phyloP scores from a whole-genome alignment of 164 flowering plant genomes.

The Paratinospora sagittata region DNA sequence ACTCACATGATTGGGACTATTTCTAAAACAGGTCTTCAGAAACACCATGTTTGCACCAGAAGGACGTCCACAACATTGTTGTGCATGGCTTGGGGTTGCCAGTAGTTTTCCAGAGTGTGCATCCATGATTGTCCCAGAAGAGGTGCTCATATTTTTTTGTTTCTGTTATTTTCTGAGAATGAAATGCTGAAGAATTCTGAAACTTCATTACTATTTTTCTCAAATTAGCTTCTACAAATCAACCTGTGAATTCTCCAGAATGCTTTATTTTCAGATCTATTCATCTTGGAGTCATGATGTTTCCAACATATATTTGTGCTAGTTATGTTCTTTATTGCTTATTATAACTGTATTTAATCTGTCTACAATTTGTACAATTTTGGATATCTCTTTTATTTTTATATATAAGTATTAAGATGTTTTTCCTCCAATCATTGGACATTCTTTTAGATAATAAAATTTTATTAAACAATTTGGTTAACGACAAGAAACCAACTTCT shows the following conservation, averaged over 20 bases:
- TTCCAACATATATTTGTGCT: too few species aligned
- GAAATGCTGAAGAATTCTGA: not conserved
- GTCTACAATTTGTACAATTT: too few species aligned
- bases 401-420: too few species aligned
- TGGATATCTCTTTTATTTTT: too few species aligned
- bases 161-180: not conserved
- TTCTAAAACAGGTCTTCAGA: conserved; percentile 68
- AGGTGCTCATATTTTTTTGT: conserved; percentile 42
- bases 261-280: too few species aligned
- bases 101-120: conserved; percentile 99
- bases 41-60: conserved; percentile 99
- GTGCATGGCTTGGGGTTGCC: conserved; percentile 99
- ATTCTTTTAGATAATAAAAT: too few species aligned
- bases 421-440: too few species aligned
- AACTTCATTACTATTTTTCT: not conserved
- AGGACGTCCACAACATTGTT: conserved; percentile 99
- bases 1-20: not conserved
- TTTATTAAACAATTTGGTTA: too few species aligned
- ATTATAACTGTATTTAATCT: too few species aligned
- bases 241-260: not conserved
- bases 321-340: too few species aligned
- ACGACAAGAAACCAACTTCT: too few species aligned
- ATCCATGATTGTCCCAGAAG: conserved; percentile 82
- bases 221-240: not conserved
- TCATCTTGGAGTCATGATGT: too few species aligned